Percentiles rank a stretch among this genome's conserved stretches.
Evolutionary conservation across 495 filamentous ascomycete species (phyloP).

Genomic region (Parathielavia appendiculata): DNA sequence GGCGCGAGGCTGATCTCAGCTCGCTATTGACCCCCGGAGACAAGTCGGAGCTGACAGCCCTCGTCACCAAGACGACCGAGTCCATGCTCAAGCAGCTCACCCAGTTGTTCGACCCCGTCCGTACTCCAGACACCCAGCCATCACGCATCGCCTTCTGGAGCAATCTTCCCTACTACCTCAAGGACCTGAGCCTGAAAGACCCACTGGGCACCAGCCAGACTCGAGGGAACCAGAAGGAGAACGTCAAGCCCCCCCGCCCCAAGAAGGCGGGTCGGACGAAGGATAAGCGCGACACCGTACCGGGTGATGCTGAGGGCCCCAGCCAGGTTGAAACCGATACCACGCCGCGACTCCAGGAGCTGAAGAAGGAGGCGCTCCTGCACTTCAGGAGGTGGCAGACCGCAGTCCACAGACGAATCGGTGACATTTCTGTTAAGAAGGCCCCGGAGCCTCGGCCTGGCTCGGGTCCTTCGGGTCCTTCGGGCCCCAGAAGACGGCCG

Average conservation of each 20-base stretch:
- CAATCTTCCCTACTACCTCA: slow-evolving; percentile 30
- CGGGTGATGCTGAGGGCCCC: background rate
- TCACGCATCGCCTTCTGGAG: slow-evolving; percentile 28
- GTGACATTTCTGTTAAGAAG: slow-evolving; percentile 39
- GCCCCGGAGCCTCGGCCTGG: slow-evolving; percentile 19
- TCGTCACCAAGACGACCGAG: slow-evolving; percentile 44
- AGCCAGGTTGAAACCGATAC: slow-evolving; percentile 23
- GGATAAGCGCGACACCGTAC: slow-evolving; percentile 6
- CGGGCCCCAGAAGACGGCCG: slow-evolving; percentile 10
- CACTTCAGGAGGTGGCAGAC: slow-evolving; percentile 45
- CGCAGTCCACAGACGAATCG: slow-evolving; percentile 33
- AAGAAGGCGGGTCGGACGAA: slow-evolving; percentile 13
- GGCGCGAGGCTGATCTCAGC: slow-evolving; percentile 34
- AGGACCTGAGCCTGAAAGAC: slow-evolving; percentile 28
- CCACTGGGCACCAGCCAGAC: slow-evolving; percentile 13
- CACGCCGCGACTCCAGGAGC: slow-evolving; percentile 36
- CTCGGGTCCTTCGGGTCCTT: slow-evolving; percentile 1
- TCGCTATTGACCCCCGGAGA: slow-evolving; percentile 26
- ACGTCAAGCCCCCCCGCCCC: slow-evolving; percentile 21
- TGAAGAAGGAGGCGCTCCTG: slow-evolving; percentile 40
- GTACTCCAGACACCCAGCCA: slow-evolving; percentile 19
- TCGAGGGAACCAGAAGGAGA: slow-evolving; percentile 23
- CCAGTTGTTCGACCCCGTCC: slow-evolving; percentile 42
- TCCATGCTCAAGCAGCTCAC: slow-evolving; percentile 45
- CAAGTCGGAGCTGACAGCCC: slow-evolving; percentile 29